These are phyloP conservation scores for Aureobasidium sp. DNA, from an alignment of 2,329 filamentous ascomycete genomes.

Conservation along the genomic window DNA sequence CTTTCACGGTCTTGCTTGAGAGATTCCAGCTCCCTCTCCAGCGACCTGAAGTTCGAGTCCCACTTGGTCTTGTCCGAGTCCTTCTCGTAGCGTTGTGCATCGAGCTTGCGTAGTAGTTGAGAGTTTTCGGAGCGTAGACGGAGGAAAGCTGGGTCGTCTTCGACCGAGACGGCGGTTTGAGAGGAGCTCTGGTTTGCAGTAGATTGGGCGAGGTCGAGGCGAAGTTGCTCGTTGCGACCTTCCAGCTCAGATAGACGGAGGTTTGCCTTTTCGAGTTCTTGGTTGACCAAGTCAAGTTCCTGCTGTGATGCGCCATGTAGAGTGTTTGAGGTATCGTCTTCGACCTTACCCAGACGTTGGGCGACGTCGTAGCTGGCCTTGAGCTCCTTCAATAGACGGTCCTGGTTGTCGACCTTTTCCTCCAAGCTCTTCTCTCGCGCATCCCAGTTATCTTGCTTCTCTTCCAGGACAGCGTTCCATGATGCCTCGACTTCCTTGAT, in stretches of 20 bases:
- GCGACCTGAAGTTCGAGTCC: slow-evolving; percentile 64
- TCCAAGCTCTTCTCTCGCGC: slow-evolving; percentile 85
- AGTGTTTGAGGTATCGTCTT: slow-evolving; percentile 46
- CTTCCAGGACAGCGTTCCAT: slow-evolving; percentile 81
- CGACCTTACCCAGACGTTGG: slow-evolving; percentile 70
- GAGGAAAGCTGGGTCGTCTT: slow-evolving; percentile 85
- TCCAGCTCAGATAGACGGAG: slow-evolving; percentile 82
- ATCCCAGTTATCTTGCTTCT: slow-evolving; percentile 95
- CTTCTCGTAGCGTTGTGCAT: slow-evolving; percentile 72
- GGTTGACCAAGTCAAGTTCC: slow-evolving; percentile 86
- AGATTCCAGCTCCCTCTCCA: slow-evolving; percentile 68
- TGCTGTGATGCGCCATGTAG: slow-evolving; percentile 64
- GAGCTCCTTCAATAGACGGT: slow-evolving; percentile 82
- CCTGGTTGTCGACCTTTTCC: slow-evolving; percentile 91
- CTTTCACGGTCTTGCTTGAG: slow-evolving; percentile 73
- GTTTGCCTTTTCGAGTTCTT: slow-evolving; percentile 85
- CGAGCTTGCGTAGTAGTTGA: slow-evolving; percentile 78
- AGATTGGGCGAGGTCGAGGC: slow-evolving; percentile 81
- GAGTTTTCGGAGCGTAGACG: slow-evolving; percentile 89
- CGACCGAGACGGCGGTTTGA: slow-evolving; percentile 53
- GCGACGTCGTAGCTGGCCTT: slow-evolving; percentile 97
- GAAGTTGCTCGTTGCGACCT: slow-evolving; percentile 85
- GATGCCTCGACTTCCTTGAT: slow-evolving; percentile 85
- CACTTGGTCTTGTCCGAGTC: slow-evolving; percentile 70
- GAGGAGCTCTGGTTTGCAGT: slow-evolving; percentile 60